A percentile compares a stretch with the other conserved stretches of the same genome.
Conservation (phyloP, 2,329 filamentous ascomycete genomes). For the Septoria petroselini region DNA sequence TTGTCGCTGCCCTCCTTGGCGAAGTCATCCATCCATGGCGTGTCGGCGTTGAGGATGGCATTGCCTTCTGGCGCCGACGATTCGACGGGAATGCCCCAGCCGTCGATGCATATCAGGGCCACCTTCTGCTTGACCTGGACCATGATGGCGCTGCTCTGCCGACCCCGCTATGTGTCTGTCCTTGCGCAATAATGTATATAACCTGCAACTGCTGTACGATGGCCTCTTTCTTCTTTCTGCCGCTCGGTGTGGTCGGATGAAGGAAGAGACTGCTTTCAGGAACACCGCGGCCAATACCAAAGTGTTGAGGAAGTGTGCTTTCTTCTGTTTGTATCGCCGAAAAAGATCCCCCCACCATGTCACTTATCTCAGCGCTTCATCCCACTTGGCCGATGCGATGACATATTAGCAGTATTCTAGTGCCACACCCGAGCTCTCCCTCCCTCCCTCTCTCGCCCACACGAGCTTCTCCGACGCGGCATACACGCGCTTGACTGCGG, state of each 20-base stretch:
- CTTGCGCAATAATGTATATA: background rate
- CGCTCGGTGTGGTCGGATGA: too few relatives aligned
- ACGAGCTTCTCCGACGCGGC: background rate
- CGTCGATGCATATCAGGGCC: conserved; percentile 92
- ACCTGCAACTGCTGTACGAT: background rate
- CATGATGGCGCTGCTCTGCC: conserved; percentile 45
- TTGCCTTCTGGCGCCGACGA: conserved; percentile 74
- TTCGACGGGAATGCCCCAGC: conserved; percentile 85
- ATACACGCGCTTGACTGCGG: too few relatives aligned
- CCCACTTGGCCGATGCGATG: background rate
- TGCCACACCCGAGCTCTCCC: background rate
- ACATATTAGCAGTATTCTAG: background rate
- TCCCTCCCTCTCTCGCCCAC: too few relatives aligned
- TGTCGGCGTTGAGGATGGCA: conserved; percentile 89
- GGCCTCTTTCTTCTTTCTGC: background rate
- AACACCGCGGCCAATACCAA: too few relatives aligned
- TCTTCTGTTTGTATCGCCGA: background rate
- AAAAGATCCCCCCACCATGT: conserved; percentile 7
- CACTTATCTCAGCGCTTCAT: too few relatives aligned
- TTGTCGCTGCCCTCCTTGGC: conserved; percentile 63
- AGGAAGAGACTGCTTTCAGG: too few relatives aligned
- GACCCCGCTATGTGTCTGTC: conserved; percentile 5
- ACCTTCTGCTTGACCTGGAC: conserved; percentile 66
- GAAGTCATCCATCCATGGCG: conserved; percentile 92
- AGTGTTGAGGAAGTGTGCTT: background rate